These are phyloP conservation scores for Nemania sp. DNA, from an alignment of 2,329 filamentous ascomycete genomes.

Conservation along the genomic window DNA sequence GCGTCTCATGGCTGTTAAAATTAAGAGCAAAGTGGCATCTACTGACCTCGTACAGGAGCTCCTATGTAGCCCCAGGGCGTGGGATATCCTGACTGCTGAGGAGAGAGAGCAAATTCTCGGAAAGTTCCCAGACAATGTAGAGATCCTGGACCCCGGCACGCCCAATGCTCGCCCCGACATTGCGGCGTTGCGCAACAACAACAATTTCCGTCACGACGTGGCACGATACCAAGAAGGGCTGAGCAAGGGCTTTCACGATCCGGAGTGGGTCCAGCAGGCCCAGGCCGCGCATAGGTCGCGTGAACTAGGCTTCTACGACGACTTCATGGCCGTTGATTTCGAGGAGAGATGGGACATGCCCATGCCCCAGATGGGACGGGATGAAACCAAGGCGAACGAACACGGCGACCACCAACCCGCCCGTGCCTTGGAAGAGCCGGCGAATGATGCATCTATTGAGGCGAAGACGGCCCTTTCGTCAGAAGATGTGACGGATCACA, in stretches of 20 bases:
- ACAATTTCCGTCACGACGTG: conserved; percentile 54
- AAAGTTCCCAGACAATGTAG: conserved; percentile 44
- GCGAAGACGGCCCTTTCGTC: neutral
- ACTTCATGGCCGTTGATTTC: conserved; percentile 51
- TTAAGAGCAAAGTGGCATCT: neutral
- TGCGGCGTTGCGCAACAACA: conserved; percentile 50
- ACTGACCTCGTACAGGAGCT: conserved; percentile 36
- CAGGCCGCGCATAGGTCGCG: conserved; percentile 57
- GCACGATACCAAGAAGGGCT: conserved; percentile 53
- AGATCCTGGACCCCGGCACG: conserved; percentile 45
- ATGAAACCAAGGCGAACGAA: neutral
- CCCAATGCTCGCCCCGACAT: conserved; percentile 48
- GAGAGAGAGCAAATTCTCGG: conserved; percentile 44
- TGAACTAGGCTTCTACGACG: conserved; percentile 55
- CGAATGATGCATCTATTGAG: neutral
- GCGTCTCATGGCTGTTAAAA: neutral
- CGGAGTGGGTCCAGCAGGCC: conserved; percentile 57
- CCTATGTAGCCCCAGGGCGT: conserved; percentile 44
- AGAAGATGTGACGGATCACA: neutral
- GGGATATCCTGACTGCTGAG: conserved; percentile 43
- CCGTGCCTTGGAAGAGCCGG: neutral
- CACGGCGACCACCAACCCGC: neutral
- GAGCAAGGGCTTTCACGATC: conserved; percentile 53
- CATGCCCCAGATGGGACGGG: conserved; percentile 39
- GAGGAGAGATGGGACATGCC: conserved; percentile 53